phyloP scores from a whole-genome alignment of 2,329 filamentous ascomycete genomes.

The Penicillium sp. region DNA sequence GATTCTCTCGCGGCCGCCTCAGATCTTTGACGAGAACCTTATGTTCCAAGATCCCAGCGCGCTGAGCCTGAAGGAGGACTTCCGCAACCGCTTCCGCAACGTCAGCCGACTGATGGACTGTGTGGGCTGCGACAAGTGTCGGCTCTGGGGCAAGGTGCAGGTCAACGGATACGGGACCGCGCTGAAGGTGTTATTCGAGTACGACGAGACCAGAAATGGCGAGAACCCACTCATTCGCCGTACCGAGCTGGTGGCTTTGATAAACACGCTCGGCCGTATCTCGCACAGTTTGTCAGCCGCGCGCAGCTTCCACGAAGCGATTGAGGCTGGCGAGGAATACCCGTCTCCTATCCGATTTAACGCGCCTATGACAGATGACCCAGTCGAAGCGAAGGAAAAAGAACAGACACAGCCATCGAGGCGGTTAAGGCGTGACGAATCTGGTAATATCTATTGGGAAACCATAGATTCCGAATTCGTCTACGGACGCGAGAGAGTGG shows the following conservation, averaged over 20 bases:
- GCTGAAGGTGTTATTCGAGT: constrained; percentile 93
- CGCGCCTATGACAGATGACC: constrained; percentile 26
- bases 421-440: constrained; percentile 34
- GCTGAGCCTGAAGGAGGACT: constrained; percentile 87
- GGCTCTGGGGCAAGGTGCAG: constrained; percentile 96
- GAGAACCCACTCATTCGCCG: constrained; percentile 72
- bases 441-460: constrained; percentile 37
- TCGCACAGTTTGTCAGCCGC: constrained; percentile 76
- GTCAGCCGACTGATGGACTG: constrained; percentile 98
- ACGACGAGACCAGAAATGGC: constrained; percentile 64
- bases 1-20: constrained; percentile 62
- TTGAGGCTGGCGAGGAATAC: constrained; percentile 37
- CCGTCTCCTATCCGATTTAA: constrained; percentile 29
- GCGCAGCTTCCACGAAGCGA: constrained; percentile 63
- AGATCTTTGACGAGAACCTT: constrained; percentile 89
- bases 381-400: constrained; percentile 6
- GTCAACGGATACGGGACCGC: constrained; percentile 93
- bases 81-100: constrained; percentile 94
- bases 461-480: constrained; percentile 45
- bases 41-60: constrained; percentile 76
- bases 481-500: constrained; percentile 36
- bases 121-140: constrained; percentile 96
- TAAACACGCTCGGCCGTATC: constrained; percentile 90
- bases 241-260: constrained; percentile 88
- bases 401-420: neutral